Base-by-base conservation (phyloP, 257 asterid genomes). In the Rehmannia glutinosa region DNA sequence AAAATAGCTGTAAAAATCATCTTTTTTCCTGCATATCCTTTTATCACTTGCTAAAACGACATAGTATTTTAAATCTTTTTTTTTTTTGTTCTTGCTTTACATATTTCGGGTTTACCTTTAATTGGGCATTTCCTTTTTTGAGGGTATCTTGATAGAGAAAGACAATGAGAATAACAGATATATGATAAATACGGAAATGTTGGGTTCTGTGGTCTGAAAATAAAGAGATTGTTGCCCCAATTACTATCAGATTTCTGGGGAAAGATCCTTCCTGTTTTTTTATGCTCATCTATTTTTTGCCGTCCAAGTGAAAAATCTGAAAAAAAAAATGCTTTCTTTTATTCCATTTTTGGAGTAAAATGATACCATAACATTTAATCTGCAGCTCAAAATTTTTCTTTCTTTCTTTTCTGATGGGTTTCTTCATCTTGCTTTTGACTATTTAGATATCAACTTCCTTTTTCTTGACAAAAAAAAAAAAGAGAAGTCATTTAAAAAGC, bases 171-270 rank as follows among this genome's bases (percentile, higher is more conserved):
- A 71, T 61, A 46, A 33, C 49, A 60, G 69, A 70, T 35, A 28
- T 20, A 46, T 20, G 71, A 66, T 69, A 36, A 71, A 77, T 66
- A 66, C 65, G 81, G 75, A 70, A 78, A 65, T 59, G 21, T 64
- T 64, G 54, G 58, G 38, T 50, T 73, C 16, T 78, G 83, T 65
- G 86, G 84, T 66, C 79, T 43, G 35, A 47, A 83, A 81, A 75
- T 68, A 77, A 76, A 80, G 82, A 73, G 55, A 49, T 65, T 3
- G 35, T 4, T 62, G 54, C 36, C 4, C 71, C 79, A 35, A 23
- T 50, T 21, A 4, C n/a, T 46, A 68, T 5, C 67, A 16, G 12
- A 27, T 16, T 8, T 36, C 30, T 2, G 28, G 43, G 0, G 10
- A 20, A 9, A 16, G 3, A 2, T 25, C 35, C 39, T 55, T 32